Evolutionary conservation across 345 rosid genomes (phyloP).

Genomic region (Brassica incana): DNA sequence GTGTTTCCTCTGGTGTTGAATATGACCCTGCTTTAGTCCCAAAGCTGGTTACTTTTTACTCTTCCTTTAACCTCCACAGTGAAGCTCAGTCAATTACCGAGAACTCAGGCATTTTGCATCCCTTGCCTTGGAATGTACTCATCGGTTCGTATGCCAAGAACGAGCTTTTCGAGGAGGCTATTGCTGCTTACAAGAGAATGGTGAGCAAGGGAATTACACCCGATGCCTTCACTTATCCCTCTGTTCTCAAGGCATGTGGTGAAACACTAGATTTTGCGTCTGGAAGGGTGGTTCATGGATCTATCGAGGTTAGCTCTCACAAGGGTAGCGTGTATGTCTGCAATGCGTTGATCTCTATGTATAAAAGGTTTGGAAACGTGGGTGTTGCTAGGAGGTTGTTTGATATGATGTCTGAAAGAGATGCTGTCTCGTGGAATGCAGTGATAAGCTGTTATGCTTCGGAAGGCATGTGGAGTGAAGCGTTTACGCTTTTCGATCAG

Average conservation of each 20-base stretch:
- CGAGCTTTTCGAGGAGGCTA: slow-evolving; percentile 47
- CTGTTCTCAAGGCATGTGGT: slow-evolving; percentile 79
- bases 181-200: slow-evolving; percentile 57
- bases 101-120: slow-evolving; percentile 44
- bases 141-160: slow-evolving; percentile 52
- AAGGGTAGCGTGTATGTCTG: slow-evolving; percentile 59
- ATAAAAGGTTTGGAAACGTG: slow-evolving; percentile 59
- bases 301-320: slow-evolving; percentile 45
- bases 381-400: slow-evolving; percentile 51
- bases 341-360: slow-evolving; percentile 78
- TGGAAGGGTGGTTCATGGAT: slow-evolving; percentile 60
- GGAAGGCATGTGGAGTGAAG: slow-evolving; percentile 66
- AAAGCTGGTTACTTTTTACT: slow-evolving; percentile 62
- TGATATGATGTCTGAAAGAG: slow-evolving; percentile 61
- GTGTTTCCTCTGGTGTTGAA: slow-evolving; percentile 54
- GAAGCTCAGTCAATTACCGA: slow-evolving; percentile 46
- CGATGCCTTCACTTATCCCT: slow-evolving; percentile 76
- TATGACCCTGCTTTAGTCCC: slow-evolving; percentile 56
- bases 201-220: slow-evolving; percentile 53
- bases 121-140: slow-evolving; percentile 78
- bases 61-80: slow-evolving; percentile 44
- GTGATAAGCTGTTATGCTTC: slow-evolving; percentile 64
- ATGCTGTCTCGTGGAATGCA: slow-evolving; percentile 78
- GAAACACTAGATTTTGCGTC: slow-evolving; percentile 51
- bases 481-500: slow-evolving; percentile 56